phyloP scores from a whole-genome alignment of 345 rosid genomes.

The Kernera saxatilis region DNA sequence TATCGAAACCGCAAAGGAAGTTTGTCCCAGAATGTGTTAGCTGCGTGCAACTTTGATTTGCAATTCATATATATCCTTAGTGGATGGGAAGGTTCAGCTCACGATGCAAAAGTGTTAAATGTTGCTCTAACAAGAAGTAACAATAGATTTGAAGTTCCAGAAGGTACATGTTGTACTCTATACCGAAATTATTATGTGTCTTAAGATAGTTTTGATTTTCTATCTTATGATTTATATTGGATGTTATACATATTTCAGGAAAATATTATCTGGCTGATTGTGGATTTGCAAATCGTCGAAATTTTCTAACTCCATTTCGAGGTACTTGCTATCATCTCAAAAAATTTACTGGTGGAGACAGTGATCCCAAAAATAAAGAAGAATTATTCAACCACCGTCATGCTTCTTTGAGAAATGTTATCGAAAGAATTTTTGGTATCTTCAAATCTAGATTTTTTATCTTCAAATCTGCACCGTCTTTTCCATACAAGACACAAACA shows the following conservation, averaged over 20 bases:
- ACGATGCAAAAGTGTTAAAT: neutral
- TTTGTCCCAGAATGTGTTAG: neutral
- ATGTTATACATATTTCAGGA: too few relatives aligned
- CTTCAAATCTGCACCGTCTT: neutral
- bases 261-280: too few relatives aligned
- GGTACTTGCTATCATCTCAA: neutral
- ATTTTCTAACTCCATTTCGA: neutral
- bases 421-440: too few relatives aligned
- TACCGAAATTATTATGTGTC: too few relatives aligned
- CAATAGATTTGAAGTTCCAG: neutral
- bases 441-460: neutral
- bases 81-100: neutral
- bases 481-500: neutral
- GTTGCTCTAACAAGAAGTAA: neutral
- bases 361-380: neutral
- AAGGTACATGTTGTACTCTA: too few relatives aligned
- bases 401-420: too few relatives aligned
- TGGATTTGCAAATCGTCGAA: too few relatives aligned
- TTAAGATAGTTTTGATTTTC: too few relatives aligned
- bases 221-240: too few relatives aligned
- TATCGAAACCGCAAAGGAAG: neutral
- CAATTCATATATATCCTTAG: neutral
- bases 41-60: neutral
- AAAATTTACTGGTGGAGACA: neutral
- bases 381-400: too few relatives aligned